Conservation (phyloP, 164 flowering plant genomes). For the Vitis rupestris region DNA sequence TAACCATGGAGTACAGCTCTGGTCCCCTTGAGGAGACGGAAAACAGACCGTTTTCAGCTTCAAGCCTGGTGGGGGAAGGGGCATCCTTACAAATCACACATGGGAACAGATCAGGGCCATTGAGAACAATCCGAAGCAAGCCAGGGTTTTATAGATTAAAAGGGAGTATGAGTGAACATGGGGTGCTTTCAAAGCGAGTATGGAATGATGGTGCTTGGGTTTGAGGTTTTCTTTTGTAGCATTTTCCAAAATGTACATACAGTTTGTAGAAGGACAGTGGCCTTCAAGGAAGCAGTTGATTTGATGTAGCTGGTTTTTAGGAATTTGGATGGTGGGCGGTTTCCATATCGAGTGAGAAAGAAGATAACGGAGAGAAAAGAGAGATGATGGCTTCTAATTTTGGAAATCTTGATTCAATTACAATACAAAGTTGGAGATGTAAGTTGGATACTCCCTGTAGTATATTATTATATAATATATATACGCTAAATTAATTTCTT, state of each 20-base stretch:
- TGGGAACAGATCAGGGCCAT: constrained; percentile 78
- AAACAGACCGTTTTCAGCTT: constrained; percentile 53
- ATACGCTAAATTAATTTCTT: no score
- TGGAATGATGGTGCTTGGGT: constrained; percentile 40
- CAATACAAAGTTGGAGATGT: constrained; percentile 26
- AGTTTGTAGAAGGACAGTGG: constrained; percentile 28
- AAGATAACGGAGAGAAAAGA: not conserved
- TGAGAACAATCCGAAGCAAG: constrained; percentile 64
- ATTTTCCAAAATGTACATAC: constrained; percentile 44
- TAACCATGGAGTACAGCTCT: constrained; percentile 87
- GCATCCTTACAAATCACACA: constrained; percentile 47
- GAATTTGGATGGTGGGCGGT: constrained; percentile 17
- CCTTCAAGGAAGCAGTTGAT: constrained; percentile 14
- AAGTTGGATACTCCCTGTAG: constrained; percentile 23
- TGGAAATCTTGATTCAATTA: constrained; percentile 40
- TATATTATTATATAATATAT: constrained; percentile 6
- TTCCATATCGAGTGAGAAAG: constrained; percentile 7
- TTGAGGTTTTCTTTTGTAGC: constrained; percentile 28
- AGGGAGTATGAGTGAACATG: constrained; percentile 92
- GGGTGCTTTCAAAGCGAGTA: constrained; percentile 37
- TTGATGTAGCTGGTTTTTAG: constrained; percentile 14
- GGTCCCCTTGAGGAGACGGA: constrained; percentile 73
- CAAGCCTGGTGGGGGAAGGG: constrained; percentile 48
- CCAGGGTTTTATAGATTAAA: constrained; percentile 54
- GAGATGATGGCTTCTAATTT: constrained; percentile 32